A percentile compares a stretch with the other conserved stretches of the same genome.
Conservation (phyloP, 805 yeast genomes). For the Cyberlindnera mrakii region DNA sequence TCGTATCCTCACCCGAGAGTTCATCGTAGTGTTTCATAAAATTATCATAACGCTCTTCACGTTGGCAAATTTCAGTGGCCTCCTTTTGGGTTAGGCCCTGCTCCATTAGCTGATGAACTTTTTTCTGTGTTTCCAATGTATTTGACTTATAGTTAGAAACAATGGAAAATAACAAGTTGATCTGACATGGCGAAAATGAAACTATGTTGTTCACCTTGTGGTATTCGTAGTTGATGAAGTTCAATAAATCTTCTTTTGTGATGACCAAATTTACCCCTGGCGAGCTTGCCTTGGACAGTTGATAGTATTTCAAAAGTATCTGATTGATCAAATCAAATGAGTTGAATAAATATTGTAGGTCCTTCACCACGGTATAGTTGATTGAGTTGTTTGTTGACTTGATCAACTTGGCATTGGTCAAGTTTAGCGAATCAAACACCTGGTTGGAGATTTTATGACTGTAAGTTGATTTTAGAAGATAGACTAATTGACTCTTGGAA, state of each 20-base stretch:
- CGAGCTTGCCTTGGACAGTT: slow-evolving; percentile 4
- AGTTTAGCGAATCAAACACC: slow-evolving; percentile 27
- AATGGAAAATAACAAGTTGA: slow-evolving; percentile 28
- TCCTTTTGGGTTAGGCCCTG: slow-evolving; percentile 6
- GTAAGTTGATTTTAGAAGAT: slow-evolving; percentile 28
- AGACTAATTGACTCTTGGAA: slow-evolving; percentile 30
- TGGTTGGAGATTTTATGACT: slow-evolving; percentile 35
- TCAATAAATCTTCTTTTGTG: slow-evolving; percentile 30
- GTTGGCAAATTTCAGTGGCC: slow-evolving; percentile 4
- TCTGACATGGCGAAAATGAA: slow-evolving; percentile 37
- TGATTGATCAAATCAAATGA: slow-evolving; percentile 36
- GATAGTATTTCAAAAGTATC: slow-evolving; percentile 28
- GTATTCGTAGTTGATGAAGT: slow-evolving; percentile 29
- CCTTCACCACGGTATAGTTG: slow-evolving; percentile 31
- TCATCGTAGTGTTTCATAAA: slow-evolving; percentile 13
- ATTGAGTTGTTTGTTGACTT: slow-evolving; percentile 22
- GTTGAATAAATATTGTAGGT: slow-evolving; percentile 32
- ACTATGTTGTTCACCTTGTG: slow-evolving; percentile 34
- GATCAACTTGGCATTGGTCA: slow-evolving; percentile 9
- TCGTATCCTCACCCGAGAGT: slow-evolving; percentile 12
- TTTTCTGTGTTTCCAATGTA: slow-evolving; percentile 13
- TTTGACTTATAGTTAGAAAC: slow-evolving; percentile 26
- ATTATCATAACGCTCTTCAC: slow-evolving; percentile 10
- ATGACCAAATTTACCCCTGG: slow-evolving; percentile 26
- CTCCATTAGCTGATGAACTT: slow-evolving; percentile 8